These are phyloP conservation scores for Penicillium crustosum DNA, from an alignment of 2,329 filamentous ascomycete genomes.

Conservation along the genomic window DNA sequence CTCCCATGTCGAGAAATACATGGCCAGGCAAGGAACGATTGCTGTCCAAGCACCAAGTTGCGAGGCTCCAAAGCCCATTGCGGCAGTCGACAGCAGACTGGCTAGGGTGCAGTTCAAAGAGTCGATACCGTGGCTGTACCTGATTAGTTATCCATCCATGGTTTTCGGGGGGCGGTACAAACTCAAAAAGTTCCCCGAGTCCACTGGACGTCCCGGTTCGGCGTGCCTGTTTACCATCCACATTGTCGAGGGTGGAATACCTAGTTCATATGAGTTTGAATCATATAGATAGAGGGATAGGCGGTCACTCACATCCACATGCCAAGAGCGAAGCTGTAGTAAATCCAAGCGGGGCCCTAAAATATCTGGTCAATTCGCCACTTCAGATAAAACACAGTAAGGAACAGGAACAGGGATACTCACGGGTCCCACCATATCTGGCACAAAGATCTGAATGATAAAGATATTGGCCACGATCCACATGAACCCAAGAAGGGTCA, in stretches of 20 bases:
- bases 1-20: constrained; percentile 99
- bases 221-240: constrained; percentile 95
- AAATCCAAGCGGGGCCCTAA: constrained; percentile 84
- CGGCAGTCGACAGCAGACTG: constrained; percentile 84
- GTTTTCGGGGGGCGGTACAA: constrained; percentile 32
- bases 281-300: background rate
- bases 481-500: constrained; percentile 90
- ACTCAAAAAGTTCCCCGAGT: constrained; percentile 93
- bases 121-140: constrained; percentile 80
- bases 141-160: constrained; percentile 25
- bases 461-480: constrained; percentile 86
- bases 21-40: constrained; percentile 84
- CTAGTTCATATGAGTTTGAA: constrained; percentile 27
- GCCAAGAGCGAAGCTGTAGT: constrained; percentile 92
- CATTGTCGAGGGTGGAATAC: constrained; percentile 97
- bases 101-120: constrained; percentile 95
- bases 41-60: constrained; percentile 87
- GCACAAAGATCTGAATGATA: constrained; percentile 74
- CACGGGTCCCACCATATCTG: constrained; percentile 87
- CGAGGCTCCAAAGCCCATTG: constrained; percentile 85
- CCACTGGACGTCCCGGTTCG: constrained; percentile 93
- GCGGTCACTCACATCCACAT: constrained; percentile 75
- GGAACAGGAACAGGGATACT: constrained; percentile 34
- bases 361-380: constrained; percentile 15
- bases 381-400: background rate